Percentiles rank a stretch among this genome's conserved stretches.
Evolutionary conservation across 2,329 filamentous ascomycete genomes (phyloP).

Genomic region (Trichoderma sp.): DNA sequence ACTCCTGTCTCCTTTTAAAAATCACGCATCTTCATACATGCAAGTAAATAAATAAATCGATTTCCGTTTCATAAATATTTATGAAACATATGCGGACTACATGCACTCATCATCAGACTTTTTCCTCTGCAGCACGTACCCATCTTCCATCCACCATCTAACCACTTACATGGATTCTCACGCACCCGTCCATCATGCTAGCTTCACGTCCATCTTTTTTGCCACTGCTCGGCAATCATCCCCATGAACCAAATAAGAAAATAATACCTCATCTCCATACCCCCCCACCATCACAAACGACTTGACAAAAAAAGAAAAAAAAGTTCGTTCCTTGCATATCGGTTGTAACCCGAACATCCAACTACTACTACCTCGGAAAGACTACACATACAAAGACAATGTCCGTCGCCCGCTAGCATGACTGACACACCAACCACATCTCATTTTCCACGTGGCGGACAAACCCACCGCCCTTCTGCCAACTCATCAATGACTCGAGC

Average conservation of each 20-base stretch:
- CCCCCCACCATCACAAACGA: background rate
- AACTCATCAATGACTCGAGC: conserved; percentile 14
- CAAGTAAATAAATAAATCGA: too few species aligned
- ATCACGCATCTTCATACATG: background rate
- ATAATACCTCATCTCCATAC: conserved; percentile 11
- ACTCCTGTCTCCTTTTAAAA: background rate
- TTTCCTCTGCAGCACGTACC: background rate
- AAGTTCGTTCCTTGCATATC: conserved; percentile 2
- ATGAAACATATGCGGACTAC: background rate
- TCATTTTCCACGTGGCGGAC: background rate
- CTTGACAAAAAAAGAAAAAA: background rate
- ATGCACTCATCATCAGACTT: background rate
- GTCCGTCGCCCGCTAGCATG: background rate
- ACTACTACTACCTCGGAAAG: background rate
- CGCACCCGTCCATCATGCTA: background rate
- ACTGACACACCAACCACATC: conserved; percentile 1
- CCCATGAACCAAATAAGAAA: background rate
- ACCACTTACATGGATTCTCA: background rate
- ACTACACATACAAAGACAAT: background rate
- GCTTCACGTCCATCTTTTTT: background rate
- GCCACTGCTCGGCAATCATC: conserved; percentile 2
- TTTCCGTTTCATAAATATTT: background rate
- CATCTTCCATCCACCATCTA: background rate
- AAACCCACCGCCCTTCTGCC: background rate
- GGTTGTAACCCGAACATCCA: background rate